Conservation (phyloP, 2,329 filamentous ascomycete species). For the Monosporascus ibericus region DNA sequence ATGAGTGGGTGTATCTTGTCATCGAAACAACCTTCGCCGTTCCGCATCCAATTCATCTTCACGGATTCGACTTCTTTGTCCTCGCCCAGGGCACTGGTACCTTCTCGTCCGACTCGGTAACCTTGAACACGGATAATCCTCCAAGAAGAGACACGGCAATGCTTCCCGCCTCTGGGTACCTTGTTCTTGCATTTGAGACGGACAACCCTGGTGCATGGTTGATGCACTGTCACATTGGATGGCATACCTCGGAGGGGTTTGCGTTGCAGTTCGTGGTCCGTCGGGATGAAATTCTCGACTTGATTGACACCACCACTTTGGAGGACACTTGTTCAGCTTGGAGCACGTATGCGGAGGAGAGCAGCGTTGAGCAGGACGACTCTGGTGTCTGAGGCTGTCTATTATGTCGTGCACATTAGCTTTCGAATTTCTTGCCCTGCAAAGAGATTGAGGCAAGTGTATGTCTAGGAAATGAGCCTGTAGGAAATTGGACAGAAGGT, state of each 20-base stretch:
- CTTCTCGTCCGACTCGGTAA: conserved; percentile 20
- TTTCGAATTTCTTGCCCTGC: no score
- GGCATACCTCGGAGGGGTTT: conserved; percentile 43
- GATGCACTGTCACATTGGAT: conserved; percentile 35
- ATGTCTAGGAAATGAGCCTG: no score
- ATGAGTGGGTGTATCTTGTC: conserved; percentile 28
- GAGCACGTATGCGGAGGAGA: conserved; percentile 16
- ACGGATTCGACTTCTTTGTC: conserved; percentile 37
- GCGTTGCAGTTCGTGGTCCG: conserved; percentile 44
- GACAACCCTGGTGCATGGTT: conserved; percentile 48
- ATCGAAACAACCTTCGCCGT: conserved; percentile 23
- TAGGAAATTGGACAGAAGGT: no score
- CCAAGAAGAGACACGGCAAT: conserved; percentile 42
- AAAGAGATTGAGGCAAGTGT: no score
- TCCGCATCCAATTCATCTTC: conserved; percentile 31
- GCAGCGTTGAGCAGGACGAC: conserved; percentile 17
- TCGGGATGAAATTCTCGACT: conserved; percentile 18
- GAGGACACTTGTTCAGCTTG: conserved; percentile 20
- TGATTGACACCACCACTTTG: conserved; percentile 15
- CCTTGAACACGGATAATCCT: conserved; percentile 35
- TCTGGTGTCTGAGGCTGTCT: conserved; percentile 21
- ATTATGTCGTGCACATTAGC: no score
- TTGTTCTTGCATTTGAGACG: conserved; percentile 42
- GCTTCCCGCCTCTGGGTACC: conserved; percentile 36
- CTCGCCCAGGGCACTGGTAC: conserved; percentile 25